A percentile compares a stretch with the other conserved stretches of the same genome.
These are phyloP conservation scores for Clavaria fumosa DNA, from an alignment of 768 basidiomycete genomes.

Conservation along the genomic window DNA sequence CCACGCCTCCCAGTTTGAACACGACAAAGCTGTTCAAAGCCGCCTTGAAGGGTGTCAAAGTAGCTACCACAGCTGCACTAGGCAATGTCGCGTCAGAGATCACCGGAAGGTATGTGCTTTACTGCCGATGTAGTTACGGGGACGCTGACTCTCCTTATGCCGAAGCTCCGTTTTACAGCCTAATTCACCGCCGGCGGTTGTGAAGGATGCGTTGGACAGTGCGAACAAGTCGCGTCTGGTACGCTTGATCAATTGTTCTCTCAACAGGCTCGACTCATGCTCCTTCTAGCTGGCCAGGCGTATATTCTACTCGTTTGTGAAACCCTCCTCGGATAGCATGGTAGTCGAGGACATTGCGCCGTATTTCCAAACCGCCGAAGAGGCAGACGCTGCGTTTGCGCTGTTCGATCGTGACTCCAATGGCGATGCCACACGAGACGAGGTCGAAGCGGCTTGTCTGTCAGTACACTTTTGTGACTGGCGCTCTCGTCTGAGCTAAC, in stretches of 20 bases:
- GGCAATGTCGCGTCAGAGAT: constrained; percentile 44
- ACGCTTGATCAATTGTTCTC: constrained; percentile 9
- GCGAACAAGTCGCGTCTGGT: constrained; percentile 68
- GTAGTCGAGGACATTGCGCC: constrained; percentile 51
- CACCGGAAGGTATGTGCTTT: constrained; percentile 27
- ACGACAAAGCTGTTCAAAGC: constrained; percentile 53
- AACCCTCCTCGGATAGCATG: constrained; percentile 41
- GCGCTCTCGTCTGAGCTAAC: not conserved
- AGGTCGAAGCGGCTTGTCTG: constrained; percentile 64
- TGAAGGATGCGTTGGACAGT: constrained; percentile 63
- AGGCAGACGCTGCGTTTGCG: constrained; percentile 49
- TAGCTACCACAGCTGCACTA: constrained; percentile 59
- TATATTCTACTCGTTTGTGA: constrained; percentile 73
- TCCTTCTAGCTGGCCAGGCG: constrained; percentile 54
- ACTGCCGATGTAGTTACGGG: not conserved
- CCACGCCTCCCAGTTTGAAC: constrained; percentile 28
- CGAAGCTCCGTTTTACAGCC: constrained; percentile 68
- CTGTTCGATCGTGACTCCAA: constrained; percentile 61
- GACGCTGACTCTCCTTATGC: constrained; percentile 2
- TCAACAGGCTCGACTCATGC: too few species aligned
- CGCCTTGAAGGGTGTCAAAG: constrained; percentile 52
- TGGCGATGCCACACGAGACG: constrained; percentile 56
- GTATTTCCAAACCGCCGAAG: constrained; percentile 53
- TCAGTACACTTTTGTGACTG: constrained; percentile 18
- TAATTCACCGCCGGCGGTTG: constrained; percentile 70